A percentile compares a stretch with the other conserved stretches of the same genome.
Evolutionary conservation across 1,139 yeast species (phyloP).

Genomic region (Yamadazyma atlantica): DNA sequence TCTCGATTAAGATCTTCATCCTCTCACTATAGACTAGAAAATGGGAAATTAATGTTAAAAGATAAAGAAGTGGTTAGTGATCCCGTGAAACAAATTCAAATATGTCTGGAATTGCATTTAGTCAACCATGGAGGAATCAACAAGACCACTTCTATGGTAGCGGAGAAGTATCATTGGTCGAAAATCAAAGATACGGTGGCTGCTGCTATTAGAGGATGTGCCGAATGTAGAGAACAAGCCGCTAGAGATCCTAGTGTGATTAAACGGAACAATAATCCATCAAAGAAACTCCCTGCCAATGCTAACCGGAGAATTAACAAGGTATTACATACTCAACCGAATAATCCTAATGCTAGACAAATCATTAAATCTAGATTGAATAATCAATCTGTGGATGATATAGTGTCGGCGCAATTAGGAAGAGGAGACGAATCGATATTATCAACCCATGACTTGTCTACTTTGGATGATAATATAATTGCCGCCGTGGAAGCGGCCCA

Average conservation of each 20-base stretch:
- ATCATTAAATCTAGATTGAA: conserved; percentile 21
- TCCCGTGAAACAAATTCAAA: conserved; percentile 68
- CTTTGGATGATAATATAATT: conserved; percentile 54
- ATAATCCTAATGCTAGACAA: conserved; percentile 25
- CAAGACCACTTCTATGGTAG: conserved; percentile 73
- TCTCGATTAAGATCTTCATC: conserved; percentile 81
- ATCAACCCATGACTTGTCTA: conserved; percentile 39
- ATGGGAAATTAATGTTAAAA: conserved; percentile 73
- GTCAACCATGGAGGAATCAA: conserved; percentile 87
- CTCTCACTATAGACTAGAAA: conserved; percentile 67
- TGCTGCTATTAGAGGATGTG: conserved; percentile 73
- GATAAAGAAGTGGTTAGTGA: conserved; percentile 83
- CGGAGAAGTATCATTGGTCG: conserved; percentile 88
- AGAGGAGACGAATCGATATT: conserved; percentile 30
- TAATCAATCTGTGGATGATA: conserved; percentile 30
- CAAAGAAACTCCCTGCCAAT: conserved; percentile 20
- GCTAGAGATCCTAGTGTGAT: conserved; percentile 29
- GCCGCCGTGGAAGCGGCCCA: conserved; percentile 72
- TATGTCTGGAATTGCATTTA: conserved; percentile 71
- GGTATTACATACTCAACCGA: conserved; percentile 19
- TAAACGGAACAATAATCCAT: conserved; percentile 22
- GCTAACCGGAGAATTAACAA: conserved; percentile 15
- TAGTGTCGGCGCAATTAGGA: conserved; percentile 36
- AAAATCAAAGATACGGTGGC: conserved; percentile 87
- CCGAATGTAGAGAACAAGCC: conserved; percentile 59